Percentiles rank a stretch among this genome's conserved stretches.
These are phyloP conservation scores for Pholiota microspora DNA, from an alignment of 768 basidiomycete species.

Conservation along the genomic window DNA sequence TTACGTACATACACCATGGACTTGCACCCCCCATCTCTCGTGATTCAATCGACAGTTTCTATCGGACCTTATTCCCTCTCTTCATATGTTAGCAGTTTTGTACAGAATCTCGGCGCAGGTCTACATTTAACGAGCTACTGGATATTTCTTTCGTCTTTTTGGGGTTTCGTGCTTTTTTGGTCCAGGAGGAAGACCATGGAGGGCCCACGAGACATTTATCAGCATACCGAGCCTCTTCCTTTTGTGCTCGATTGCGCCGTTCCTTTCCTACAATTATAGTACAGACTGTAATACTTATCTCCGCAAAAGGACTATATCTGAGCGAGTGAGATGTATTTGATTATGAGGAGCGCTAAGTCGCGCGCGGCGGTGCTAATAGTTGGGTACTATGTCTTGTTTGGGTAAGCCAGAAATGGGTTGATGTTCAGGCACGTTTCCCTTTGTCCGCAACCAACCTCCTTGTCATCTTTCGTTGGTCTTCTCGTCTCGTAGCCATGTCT, in stretches of 20 bases:
- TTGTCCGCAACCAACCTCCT: constrained; percentile 7
- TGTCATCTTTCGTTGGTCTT: constrained; percentile 4
- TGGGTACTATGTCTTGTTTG: constrained; percentile 29
- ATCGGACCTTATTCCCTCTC: constrained; percentile 18
- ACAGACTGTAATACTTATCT: constrained; percentile 5
- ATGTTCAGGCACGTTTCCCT: constrained; percentile 16
- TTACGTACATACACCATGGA: constrained; percentile 17
- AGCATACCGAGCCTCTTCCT: constrained; percentile 6
- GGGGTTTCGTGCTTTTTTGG: constrained; percentile 12
- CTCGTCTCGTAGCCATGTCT: constrained; percentile 29
- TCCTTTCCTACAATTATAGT: constrained; percentile 10
- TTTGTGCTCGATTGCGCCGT: constrained; percentile 4
- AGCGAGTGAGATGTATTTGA: neutral
- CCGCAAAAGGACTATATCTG: neutral
- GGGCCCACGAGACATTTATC: neutral
- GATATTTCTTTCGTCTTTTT: constrained; percentile 7
- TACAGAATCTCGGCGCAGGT: constrained; percentile 12
- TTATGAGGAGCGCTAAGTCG: too few species aligned
- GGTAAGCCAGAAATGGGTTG: constrained; percentile 18
- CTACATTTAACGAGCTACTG: constrained; percentile 10
- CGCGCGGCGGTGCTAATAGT: too few species aligned
- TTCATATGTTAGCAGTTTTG: constrained; percentile 13
- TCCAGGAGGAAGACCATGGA: constrained; percentile 7
- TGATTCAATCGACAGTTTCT: constrained; percentile 21
- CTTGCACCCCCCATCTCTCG: constrained; percentile 15